These are phyloP conservation scores for Phlebopus sp. DNA, from an alignment of 1,284 basidiomycete genomes.

Conservation along the genomic window DNA sequence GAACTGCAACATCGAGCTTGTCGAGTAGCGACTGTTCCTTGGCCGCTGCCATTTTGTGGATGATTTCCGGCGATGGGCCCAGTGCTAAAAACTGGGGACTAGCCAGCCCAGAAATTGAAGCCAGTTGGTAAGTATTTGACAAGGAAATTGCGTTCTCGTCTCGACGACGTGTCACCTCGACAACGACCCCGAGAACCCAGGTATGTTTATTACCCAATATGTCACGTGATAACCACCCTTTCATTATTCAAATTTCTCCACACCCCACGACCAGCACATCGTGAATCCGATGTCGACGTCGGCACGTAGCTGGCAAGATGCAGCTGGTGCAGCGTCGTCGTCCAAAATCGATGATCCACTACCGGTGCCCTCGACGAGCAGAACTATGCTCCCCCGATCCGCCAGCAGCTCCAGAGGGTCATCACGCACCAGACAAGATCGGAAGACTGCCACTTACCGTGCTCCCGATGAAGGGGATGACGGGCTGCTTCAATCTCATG, in stretches of 20 bases:
- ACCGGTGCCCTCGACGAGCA: slow-evolving; percentile 15
- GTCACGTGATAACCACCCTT: slow-evolving; percentile 10
- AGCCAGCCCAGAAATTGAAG: too few species aligned
- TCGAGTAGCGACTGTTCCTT: slow-evolving; percentile 26
- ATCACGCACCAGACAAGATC: too few species aligned
- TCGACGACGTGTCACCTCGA: too few species aligned
- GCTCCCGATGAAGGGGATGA: neutral
- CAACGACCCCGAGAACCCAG: slow-evolving; percentile 8
- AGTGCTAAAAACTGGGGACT: neutral
- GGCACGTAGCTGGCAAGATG: too few species aligned
- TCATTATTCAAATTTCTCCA: too few species aligned
- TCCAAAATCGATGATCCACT: neutral
- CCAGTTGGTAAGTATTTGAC: too few species aligned
- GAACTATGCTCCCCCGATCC: slow-evolving; percentile 10
- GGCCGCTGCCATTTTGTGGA: slow-evolving; percentile 1
- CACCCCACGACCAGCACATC: too few species aligned
- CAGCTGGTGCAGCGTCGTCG: too few species aligned
- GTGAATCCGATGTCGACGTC: too few species aligned
- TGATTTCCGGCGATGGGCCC: neutral
- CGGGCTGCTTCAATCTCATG: too few species aligned
- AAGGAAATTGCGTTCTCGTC: too few species aligned
- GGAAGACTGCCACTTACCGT: slow-evolving; percentile 6
- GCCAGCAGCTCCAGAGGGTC: too few species aligned
- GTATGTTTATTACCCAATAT: slow-evolving; percentile 17
- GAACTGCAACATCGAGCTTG: slow-evolving; percentile 33